Percentiles rank a stretch among this genome's conserved stretches.
These are phyloP conservation scores for Debaryomyces subglobosus DNA, from an alignment of 1,139 yeast species.

Conservation along the genomic window DNA sequence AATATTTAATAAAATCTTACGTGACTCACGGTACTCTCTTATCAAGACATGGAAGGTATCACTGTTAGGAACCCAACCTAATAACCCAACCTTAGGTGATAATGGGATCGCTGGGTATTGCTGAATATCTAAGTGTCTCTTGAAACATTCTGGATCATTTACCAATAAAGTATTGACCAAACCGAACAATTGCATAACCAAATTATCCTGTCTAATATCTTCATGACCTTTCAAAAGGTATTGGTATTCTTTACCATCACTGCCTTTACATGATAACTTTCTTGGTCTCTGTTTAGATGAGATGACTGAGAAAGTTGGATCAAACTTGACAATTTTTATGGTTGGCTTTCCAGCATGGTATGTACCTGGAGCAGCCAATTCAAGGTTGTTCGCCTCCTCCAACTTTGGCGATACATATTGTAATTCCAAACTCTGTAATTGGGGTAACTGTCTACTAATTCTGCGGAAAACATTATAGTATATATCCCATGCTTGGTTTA, in stretches of 20 bases:
- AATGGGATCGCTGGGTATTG: slow-evolving; percentile 91
- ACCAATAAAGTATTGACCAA: slow-evolving; percentile 86
- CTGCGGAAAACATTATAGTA: slow-evolving; percentile 92
- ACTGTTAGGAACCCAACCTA: slow-evolving; percentile 97
- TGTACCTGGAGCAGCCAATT: slow-evolving; percentile 93
- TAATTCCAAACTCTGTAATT: slow-evolving; percentile 79
- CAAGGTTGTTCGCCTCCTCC: slow-evolving; percentile 75
- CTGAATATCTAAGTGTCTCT: slow-evolving; percentile 91
- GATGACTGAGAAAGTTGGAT: slow-evolving; percentile 84
- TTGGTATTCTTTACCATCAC: slow-evolving; percentile 88
- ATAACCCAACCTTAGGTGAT: slow-evolving; percentile 94
- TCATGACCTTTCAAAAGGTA: slow-evolving; percentile 92
- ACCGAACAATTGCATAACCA: slow-evolving; percentile 97
- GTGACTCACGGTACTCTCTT: slow-evolving; percentile 87
- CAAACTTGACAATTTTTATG: slow-evolving; percentile 71
- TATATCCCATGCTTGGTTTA: slow-evolving; percentile 98
- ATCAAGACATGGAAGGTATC: slow-evolving; percentile 95
- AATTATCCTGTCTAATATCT: slow-evolving; percentile 95
- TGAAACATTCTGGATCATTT: slow-evolving; percentile 94
- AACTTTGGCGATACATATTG: slow-evolving; percentile 94
- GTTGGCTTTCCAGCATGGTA: slow-evolving; percentile 84
- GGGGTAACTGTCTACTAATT: slow-evolving; percentile 87
- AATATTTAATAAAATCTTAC: slow-evolving; percentile 85
- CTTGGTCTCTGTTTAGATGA: slow-evolving; percentile 97
- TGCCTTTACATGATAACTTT: slow-evolving; percentile 74